A percentile compares a stretch with the other conserved stretches of the same genome.
These are phyloP conservation scores for Penicillium italicum DNA, from an alignment of 2,329 filamentous ascomycete species.

Conservation along the genomic window DNA sequence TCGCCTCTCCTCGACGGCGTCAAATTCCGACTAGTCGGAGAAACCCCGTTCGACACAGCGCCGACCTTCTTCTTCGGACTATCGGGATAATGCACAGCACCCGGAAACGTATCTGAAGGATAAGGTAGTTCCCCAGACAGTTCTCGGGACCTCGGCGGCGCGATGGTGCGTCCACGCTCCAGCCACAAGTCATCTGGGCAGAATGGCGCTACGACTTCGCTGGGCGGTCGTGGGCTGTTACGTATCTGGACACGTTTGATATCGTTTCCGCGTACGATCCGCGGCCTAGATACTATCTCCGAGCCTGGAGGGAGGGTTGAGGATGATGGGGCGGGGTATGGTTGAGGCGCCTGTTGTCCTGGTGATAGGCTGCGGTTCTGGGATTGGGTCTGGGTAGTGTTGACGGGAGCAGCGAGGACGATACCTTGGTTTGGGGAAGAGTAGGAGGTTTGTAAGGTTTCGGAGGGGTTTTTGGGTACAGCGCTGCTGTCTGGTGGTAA, in stretches of 20 bases:
- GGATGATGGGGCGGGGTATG: conserved; percentile 12
- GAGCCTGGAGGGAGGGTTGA: conserved; percentile 24
- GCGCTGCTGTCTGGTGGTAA: conserved; percentile 12
- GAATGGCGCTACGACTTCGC: conserved; percentile 25
- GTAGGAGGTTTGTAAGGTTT: conserved; percentile 2
- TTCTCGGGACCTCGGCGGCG: neutral
- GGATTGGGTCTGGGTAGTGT: conserved; percentile 1
- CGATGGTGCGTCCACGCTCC: conserved; percentile 12
- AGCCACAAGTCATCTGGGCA: conserved; percentile 32
- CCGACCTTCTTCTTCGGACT: conserved; percentile 23
- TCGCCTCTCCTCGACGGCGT: conserved; percentile 31
- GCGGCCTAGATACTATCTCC: conserved; percentile 33
- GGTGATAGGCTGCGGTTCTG: conserved; percentile 1
- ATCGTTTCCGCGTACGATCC: conserved; percentile 31
- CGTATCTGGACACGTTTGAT: conserved; percentile 34
- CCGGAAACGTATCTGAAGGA: conserved; percentile 17
- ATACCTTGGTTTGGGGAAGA: neutral
- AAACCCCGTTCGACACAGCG: conserved; percentile 9
- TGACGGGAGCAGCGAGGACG: neutral
- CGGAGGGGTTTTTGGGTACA: conserved; percentile 6
- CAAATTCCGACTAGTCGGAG: conserved; percentile 28
- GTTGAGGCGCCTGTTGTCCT: conserved; percentile 14
- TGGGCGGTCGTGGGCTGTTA: conserved; percentile 27
- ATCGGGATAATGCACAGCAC: conserved; percentile 16
- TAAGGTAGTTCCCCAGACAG: conserved; percentile 13